Base-by-base conservation (phyloP, 176 grass and related monocot species). In the Aegilops sharonensis region DNA sequence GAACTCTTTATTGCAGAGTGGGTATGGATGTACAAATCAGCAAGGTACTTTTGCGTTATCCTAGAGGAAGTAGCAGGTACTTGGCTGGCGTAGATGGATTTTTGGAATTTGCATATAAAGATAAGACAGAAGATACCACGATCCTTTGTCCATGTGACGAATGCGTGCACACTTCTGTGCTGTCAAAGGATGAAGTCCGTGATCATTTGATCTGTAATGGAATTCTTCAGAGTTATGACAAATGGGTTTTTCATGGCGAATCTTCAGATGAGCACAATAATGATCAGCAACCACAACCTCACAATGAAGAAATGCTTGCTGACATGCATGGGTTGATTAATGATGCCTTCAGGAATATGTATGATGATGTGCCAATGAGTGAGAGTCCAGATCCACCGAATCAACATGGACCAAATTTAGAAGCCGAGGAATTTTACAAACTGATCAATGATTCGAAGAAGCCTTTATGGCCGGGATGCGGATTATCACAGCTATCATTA, bases 101-200 rank as follows among this genome's bases (percentile, higher is more conserved):
- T 81, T 25, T 81, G 30, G 27, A 52, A 81, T 81, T 50, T 68
- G 79, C 25, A 66, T 81, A 48, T 31, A 68, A 81, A 81, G n/a
- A 81, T 81, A 81, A 67, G 40, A 17, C 6, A 9, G 2, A 43
- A 68, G 39, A 68, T 50, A 50, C 40, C 25, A 50, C 65, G 9
- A 81, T 81, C 65, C 27, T 31, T 50, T 81, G 79, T 68, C 79
- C 79, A 32, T 68, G 64, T 68, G 73, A 31, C 27, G 18, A 8
- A 27, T 78, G 75, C 8, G 10, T 78, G 30, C 52, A 78, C 18
- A 60, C 30, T 60, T 11, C 0, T 34, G 14, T 77, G 29, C 5
- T 32, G 17, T 77, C 45, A 30, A 56, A 54, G 27, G 74, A 21
- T 77, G 47, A 77, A 20, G 27, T 56, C 7, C 17, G 5, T 56